Evolutionary conservation across 2,329 filamentous ascomycete species (phyloP), one percentile per base, ranked within the genome.

Genomic region (Cladosporium sp.): DNA sequence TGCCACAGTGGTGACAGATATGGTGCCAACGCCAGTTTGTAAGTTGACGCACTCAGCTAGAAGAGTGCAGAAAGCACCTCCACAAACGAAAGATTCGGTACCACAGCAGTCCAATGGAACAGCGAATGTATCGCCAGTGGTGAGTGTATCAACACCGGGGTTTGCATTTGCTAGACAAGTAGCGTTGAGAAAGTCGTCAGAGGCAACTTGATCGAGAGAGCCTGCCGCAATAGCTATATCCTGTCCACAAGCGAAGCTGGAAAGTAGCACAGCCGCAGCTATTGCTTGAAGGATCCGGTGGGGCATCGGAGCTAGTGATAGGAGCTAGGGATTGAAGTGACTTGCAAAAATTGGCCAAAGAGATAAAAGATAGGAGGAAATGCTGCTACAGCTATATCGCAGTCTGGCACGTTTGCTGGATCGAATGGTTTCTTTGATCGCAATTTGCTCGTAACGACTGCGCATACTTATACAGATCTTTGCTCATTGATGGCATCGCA

Each of bases 141-240:
- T 28, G 11, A 54, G 38, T 7, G 20, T 28, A 19, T 30, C 39
- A 25, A 54, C 15, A 14, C 38, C 38, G 3, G 51, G 51, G 5
- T 54, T 43, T 12, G 39, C 38, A 11, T 34, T 19, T 12, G 51
- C 14, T 22, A 54, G 37, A 28, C 51, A 54, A 30, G 38, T 54
- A 2, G 38, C 51, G 22, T 54, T 43, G n/a, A 54, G 39, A 15
- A 54, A 54, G 22, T 39, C 39, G 38, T 54, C 51, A 30, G 51
- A 8, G 19, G 51, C 51, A 30, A 54, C 51, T 8, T 54, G 51
- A 15, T 36, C n/a, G n/a, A 54, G 37, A 5, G 38, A 54, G 17
- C 19, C 40, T 28, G 36, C 51, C 20, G 38, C 25, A 9, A 54
- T 54, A 19, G 51, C 2, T 12, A 54, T 54, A 9, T 54, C 51